phyloP scores from a whole-genome alignment of 1,284 basidiomycete species.

The Wallemia mellicola region DNA sequence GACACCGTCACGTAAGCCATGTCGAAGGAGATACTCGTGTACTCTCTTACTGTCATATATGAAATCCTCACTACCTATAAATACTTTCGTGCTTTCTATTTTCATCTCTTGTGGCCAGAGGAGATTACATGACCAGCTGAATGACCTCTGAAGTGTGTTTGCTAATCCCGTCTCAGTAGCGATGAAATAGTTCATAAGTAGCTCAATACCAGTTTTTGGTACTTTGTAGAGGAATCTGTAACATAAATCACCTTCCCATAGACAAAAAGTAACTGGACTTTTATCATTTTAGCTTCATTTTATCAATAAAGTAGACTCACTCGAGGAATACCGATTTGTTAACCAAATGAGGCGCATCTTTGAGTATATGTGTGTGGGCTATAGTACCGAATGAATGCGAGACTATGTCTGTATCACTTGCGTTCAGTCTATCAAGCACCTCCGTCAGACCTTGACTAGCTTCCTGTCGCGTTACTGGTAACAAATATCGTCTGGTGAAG shows the following conservation, averaged over 20 bases:
- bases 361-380: slow-evolving; percentile 53
- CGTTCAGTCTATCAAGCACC: slow-evolving; percentile 28
- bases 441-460: slow-evolving; percentile 28
- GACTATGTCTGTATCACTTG: background rate
- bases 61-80: slow-evolving; percentile 47
- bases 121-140: slow-evolving; percentile 17
- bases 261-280: slow-evolving; percentile 45
- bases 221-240: slow-evolving; percentile 55
- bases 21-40: slow-evolving; percentile 35
- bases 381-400: slow-evolving; percentile 24
- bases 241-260: slow-evolving; percentile 71
- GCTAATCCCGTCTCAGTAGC: slow-evolving; percentile 56
- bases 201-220: slow-evolving; percentile 29
- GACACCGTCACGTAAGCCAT: slow-evolving; percentile 34
- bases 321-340: slow-evolving; percentile 58
- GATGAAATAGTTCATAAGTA: slow-evolving; percentile 59
- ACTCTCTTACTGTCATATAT: slow-evolving; percentile 52
- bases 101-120: slow-evolving; percentile 12
- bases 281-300: too few species aligned
- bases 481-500: slow-evolving; percentile 38
- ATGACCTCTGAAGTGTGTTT: slow-evolving; percentile 50
- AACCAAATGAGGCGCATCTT: slow-evolving; percentile 35
- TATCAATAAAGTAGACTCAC: too few species aligned
- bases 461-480: slow-evolving; percentile 32
- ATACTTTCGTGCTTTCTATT: slow-evolving; percentile 24